phyloP scores from a whole-genome alignment of 768 basidiomycete species.

The Sarcomyxa edulis region DNA sequence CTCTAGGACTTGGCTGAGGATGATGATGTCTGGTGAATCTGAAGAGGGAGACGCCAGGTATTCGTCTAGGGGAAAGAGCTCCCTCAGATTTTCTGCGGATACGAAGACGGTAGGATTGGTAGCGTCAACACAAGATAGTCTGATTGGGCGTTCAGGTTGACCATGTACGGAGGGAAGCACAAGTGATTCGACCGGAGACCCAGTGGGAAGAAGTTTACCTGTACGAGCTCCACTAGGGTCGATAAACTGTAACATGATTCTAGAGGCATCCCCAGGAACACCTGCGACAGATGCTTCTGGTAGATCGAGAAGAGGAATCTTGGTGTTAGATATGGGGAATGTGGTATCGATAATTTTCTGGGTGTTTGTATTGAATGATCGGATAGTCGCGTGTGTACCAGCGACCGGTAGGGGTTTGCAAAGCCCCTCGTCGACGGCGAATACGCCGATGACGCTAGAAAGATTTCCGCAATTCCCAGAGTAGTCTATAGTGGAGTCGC shows the following conservation, averaged over 20 bases:
- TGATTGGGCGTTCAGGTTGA: slow-evolving; percentile 17
- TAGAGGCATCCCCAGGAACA: slow-evolving; percentile 60
- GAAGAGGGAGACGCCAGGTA: slow-evolving; percentile 24
- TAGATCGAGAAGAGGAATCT: slow-evolving; percentile 38
- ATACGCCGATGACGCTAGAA: slow-evolving; percentile 68
- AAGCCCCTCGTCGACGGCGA: slow-evolving; percentile 63
- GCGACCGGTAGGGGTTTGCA: slow-evolving; percentile 22
- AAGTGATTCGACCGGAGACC: slow-evolving; percentile 40
- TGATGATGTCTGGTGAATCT: slow-evolving; percentile 17
- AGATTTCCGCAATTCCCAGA: slow-evolving; percentile 77
- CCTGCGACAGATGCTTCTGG: slow-evolving; percentile 59
- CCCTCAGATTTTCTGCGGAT: slow-evolving; percentile 32
- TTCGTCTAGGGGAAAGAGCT: slow-evolving; percentile 31
- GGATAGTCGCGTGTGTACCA: slow-evolving; percentile 36
- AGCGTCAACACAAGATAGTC: slow-evolving; percentile 60
- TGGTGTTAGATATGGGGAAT: slow-evolving; percentile 44
- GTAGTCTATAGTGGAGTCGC: slow-evolving; percentile 56
- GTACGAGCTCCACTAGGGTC: slow-evolving; percentile 66
- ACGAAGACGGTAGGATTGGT: slow-evolving; percentile 75
- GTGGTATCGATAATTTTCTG: slow-evolving; percentile 64
- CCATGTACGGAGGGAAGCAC: slow-evolving; percentile 17
- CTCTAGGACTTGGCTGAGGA: slow-evolving; percentile 40
- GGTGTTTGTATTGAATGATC: slow-evolving; percentile 70
- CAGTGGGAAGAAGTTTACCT: slow-evolving; percentile 64
- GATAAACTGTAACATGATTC: slow-evolving; percentile 62